Base-by-base conservation (phyloP, 1,139 yeast genomes). In the Candida glucosophila region DNA sequence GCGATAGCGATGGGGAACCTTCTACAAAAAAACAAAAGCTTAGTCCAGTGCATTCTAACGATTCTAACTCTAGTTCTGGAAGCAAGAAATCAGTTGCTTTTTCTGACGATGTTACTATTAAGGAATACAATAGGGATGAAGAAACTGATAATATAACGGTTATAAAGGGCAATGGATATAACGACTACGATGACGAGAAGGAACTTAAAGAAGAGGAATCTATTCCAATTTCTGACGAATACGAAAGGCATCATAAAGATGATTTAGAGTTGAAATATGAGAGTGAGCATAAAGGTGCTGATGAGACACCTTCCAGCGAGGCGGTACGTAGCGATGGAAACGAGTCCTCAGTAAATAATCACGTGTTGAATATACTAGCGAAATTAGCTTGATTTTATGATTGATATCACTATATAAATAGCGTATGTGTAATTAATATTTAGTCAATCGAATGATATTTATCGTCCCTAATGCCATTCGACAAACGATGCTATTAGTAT, bases 31-130 rank as follows among this genome's bases (percentile, higher is more conserved):
- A 49, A 35, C 12, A 7, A 13, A 19, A 19, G 12, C 32, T 39
- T 23, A 39, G 42, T 26, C n/a, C n/a, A n/a, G n/a, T n/a, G n/a
- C 41, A 33, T 23, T 36, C 49, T 1, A 44, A 50, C 3, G 50
- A 53, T 8, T 53, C 55, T 3, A 47, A 41, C 9, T 46, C 55
- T 1, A 48, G 58, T 4, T 58, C 58, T 3, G 26, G 22, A 14
- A n/a, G n/a, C n/a, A 41, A 42, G 23, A 64, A 63, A 30, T 38
- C 58, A 13, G 71, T 64, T 6, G 69, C 70, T 10, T 64, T 64
- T 34, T 55, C 67, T 0, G 68, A 63, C 27, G 60, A 61, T 28
- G 48, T 64, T n/a, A 63, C 62, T 35, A 54, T 64, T 13, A 61
- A 63, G 34, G 71, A 64, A 34, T 63, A 45, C 29, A 62, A 57